Base-by-base conservation (phyloP, 1,284 basidiomycete genomes). In the Fomitiporia mediterranea region DNA sequence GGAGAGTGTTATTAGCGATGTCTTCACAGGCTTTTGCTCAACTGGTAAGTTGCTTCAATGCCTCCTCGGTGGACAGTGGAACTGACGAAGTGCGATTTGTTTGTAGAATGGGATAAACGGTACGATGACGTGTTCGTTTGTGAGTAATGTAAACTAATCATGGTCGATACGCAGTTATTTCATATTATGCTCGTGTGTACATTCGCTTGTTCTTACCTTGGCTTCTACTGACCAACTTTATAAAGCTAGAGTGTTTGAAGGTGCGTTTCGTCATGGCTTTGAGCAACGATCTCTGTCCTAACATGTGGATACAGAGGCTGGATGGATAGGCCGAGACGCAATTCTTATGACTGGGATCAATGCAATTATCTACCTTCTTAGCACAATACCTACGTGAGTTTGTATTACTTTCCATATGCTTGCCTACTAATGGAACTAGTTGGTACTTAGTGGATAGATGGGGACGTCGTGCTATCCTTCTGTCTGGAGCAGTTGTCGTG, bases 311-410 rank as follows among this genome's bases (percentile, higher is more conserved):
- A 46, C 73, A 93, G 89, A 90, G 76, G 95, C 95, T 38, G 96
- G 96, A 40, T 99, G 96, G 95, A 81, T 97, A 57, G 96, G 96
- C n/a, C 82, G 95, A 51, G 86, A 98, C 65, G 96, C 96, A 2
- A 85, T 99, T 61, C 78, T 98, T 17, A 99, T 99, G 96, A 94
- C 95, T 1, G 96, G 95, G 4, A 92, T 97, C 69, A 97, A 98
- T 65, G 83, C 88, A 3, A 74, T 95, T 56, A 91, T 94, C 63
- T 98, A 98, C 68, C 71, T 94, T 17, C 73, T 89, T 21, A 89
- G 86, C 64, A 92, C 92, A 2, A 72, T 94, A 49, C 90, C 91
- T 15, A 84, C 91, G 85, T 92, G 59, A 61, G 84, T 76, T n/a
- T 17, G 25, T 23, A 13, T 15, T 48, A 25, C 21, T 25, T 19